Conservation (phyloP, 495 filamentous ascomycete genomes). For the Halenospora varia region DNA sequence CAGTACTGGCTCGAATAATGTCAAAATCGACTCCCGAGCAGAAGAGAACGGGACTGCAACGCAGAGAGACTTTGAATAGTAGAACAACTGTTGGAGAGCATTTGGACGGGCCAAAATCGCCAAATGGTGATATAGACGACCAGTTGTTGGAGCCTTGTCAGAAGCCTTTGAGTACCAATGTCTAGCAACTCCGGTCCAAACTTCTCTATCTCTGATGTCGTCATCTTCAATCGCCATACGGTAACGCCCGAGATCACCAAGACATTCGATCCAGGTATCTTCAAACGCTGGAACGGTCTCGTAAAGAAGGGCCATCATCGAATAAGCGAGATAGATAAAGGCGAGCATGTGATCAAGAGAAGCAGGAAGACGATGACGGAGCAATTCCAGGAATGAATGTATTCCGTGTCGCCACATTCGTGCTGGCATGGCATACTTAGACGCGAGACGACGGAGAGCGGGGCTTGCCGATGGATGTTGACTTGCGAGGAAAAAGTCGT, state of each 20-base stretch:
- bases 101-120: constrained; percentile 75
- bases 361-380: constrained; percentile 62
- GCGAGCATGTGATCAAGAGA: constrained; percentile 77
- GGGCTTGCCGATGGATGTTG: constrained; percentile 59
- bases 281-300: constrained; percentile 73
- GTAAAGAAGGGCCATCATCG: constrained; percentile 72
- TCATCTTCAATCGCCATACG: constrained; percentile 75
- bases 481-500: constrained; percentile 72
- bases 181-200: constrained; percentile 71
- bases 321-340: constrained; percentile 78
- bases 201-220: constrained; percentile 65
- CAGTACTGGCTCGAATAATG: constrained; percentile 15
- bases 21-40: constrained; percentile 17
- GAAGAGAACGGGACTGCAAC: constrained; percentile 10
- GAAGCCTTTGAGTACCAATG: constrained; percentile 81
- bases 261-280: constrained; percentile 87
- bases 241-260: constrained; percentile 67
- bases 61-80: constrained; percentile 48
- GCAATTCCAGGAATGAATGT: constrained; percentile 68
- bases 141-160: constrained; percentile 62
- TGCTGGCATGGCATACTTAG: constrained; percentile 22
- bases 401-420: constrained; percentile 55
- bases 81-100: constrained; percentile 66
- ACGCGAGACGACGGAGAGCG: constrained; percentile 5
- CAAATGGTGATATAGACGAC: constrained; percentile 78